Base-by-base conservation (phyloP, 805 yeast genomes). In the Hagleromyces aurorensis region DNA sequence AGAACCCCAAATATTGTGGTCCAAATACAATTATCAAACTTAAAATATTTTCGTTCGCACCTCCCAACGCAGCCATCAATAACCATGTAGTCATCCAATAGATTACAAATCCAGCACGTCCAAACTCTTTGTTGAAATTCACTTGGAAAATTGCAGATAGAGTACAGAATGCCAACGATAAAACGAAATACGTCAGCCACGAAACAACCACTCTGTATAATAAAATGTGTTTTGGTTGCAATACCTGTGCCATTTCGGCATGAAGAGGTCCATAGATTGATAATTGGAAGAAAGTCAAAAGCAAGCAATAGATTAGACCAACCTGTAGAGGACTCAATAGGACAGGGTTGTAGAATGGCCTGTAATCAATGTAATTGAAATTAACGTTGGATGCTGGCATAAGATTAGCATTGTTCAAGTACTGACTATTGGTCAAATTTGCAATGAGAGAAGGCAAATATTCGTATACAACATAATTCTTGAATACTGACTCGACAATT, bases 21-120 rank as follows among this genome's bases (percentile, higher is more conserved):
- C 65, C 64, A 10, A 61, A 33, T 5, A 74, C 55, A 27, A 77
- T 58, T 6, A 69, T 49, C 5, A 79, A 18, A 52, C 74, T 48
- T 1, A 75, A 74, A 43, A 69, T 57, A 38, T 77, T 72, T 54
- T 82, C 91, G 47, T 76, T 78, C 17, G 78, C 75, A 24, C 79
- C 72, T 35, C 93, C 93, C 19, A 80, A 78, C 1, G 87, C 83
- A 38, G 74, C 59, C 83, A 82, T 75, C 5, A 83, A 69, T 28
- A 82, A 42, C 50, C 61, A 82, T 5, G 75, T 65, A 19, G 74
- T 42, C 71, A 78, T 67, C 93, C 93, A 83, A 38, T 69, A 70
- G 1, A 81, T 75, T 21, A 82, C 66, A 53, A 81, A 81, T 0
- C 93, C 93, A 6, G 75, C 71, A 17, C 55, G 62, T 2, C 84